A percentile compares a stretch with the other conserved stretches of the same genome.
These are phyloP conservation scores for Kwoniella newhampshirensis DNA, from an alignment of 768 basidiomycete genomes.

Conservation along the genomic window DNA sequence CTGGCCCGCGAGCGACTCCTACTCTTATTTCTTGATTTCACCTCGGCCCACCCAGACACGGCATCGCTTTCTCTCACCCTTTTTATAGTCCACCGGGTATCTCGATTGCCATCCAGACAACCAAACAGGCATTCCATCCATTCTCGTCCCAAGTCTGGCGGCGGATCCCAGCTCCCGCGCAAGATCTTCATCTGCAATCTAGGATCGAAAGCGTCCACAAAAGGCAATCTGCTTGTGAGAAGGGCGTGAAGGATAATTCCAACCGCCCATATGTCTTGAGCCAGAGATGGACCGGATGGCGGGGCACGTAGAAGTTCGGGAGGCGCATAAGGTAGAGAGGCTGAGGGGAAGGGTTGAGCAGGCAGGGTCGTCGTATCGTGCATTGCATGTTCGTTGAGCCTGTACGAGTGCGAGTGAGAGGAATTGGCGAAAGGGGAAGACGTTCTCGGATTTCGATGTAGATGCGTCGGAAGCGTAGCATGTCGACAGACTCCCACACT, in stretches of 20 bases:
- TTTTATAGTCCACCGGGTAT: slow-evolving; percentile 72
- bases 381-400: slow-evolving; percentile 7
- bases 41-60: slow-evolving; percentile 45
- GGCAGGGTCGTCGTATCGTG: slow-evolving; percentile 27
- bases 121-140: slow-evolving; percentile 65
- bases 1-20: slow-evolving; percentile 30
- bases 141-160: slow-evolving; percentile 52
- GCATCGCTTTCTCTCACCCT: slow-evolving; percentile 67
- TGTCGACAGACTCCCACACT: slow-evolving; percentile 1
- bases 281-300: slow-evolving; percentile 57
- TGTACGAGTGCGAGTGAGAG: slow-evolving; percentile 2
- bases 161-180: slow-evolving; percentile 62
- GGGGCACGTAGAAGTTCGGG: slow-evolving; percentile 76
- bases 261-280: slow-evolving; percentile 94
- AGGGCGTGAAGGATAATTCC: slow-evolving; percentile 86
- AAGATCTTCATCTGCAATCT: slow-evolving; percentile 88
- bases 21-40: slow-evolving; percentile 39
- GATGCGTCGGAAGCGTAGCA: slow-evolving; percentile 19
- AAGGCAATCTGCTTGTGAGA: slow-evolving; percentile 80
- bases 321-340: slow-evolving; percentile 85
- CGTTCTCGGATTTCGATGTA: slow-evolving; percentile 18
- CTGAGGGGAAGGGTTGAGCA: slow-evolving; percentile 64
- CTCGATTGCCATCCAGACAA: slow-evolving; percentile 68
- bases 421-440: slow-evolving; percentile 21
- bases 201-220: slow-evolving; percentile 85